Evolutionary conservation across 1,284 basidiomycete genomes (phyloP).

Genomic region (Flammula alnicola): DNA sequence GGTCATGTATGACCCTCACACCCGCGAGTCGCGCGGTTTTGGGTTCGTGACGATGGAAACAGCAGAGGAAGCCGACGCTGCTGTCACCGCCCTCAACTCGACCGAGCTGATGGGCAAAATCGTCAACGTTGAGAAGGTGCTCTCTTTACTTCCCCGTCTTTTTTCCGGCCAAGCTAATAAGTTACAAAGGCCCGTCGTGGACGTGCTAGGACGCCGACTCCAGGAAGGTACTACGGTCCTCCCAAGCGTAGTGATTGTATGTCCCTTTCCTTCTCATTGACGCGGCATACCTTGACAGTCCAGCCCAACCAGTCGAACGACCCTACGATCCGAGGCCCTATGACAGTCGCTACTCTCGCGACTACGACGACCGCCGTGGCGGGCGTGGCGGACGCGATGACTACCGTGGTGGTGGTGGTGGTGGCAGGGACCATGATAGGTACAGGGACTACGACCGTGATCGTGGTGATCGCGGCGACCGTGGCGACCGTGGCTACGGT

Average conservation of each 20-base stretch:
- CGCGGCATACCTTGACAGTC: conserved; percentile 9
- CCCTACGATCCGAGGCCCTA: conserved; percentile 83
- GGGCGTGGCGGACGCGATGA: conserved; percentile 42
- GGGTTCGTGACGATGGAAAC: conserved; percentile 97
- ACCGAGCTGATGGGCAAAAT: conserved; percentile 87
- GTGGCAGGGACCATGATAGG: conserved; percentile 41
- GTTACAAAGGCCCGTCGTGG: conserved; percentile 84
- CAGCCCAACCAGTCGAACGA: conserved; percentile 57
- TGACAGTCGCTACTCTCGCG: conserved; percentile 76
- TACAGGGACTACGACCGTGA: conserved; percentile 33
- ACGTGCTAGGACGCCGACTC: conserved; percentile 93
- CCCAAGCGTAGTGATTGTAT: conserved; percentile 77
- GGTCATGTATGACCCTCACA: conserved; percentile 97
- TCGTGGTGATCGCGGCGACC: conserved; percentile 29
- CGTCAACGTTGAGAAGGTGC: conserved; percentile 86
- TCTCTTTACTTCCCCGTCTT: not conserved
- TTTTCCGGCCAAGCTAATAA: conserved; percentile 8
- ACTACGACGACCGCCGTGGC: conserved; percentile 58
- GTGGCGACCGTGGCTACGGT: conserved; percentile 34
- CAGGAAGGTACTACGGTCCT: conserved; percentile 92
- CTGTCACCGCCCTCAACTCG: conserved; percentile 82
- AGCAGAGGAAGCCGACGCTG: conserved; percentile 87
- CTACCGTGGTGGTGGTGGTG: conserved; percentile 38
- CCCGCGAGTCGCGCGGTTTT: conserved; percentile 95
- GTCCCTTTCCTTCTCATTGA: conserved; percentile 14